Evolutionary conservation across 2,329 filamentous ascomycete genomes (phyloP).

Genomic region (Aureobasidium sp.): DNA sequence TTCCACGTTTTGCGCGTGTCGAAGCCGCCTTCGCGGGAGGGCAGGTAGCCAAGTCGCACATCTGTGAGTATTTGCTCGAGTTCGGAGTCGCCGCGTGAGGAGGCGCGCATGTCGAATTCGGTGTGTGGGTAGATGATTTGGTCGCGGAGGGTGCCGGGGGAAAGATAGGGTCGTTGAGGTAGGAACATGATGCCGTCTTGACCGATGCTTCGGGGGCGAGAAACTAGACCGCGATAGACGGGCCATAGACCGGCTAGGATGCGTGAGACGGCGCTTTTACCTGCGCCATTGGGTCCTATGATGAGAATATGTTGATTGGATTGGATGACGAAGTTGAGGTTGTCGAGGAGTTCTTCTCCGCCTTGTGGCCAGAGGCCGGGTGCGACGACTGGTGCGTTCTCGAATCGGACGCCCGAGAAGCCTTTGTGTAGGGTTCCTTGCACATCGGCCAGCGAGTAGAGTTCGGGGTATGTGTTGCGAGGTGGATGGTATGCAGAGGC

Average conservation of each 20-base stretch:
- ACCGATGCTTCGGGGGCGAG: slow-evolving; percentile 63
- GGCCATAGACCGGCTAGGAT: slow-evolving; percentile 92
- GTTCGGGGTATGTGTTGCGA: slow-evolving; percentile 59
- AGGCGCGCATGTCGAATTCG: slow-evolving; percentile 84
- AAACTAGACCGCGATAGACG: slow-evolving; percentile 86
- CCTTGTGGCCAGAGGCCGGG: slow-evolving; percentile 81
- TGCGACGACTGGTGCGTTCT: slow-evolving; percentile 87
- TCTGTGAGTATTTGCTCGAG: slow-evolving; percentile 72
- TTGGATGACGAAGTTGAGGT: slow-evolving; percentile 79
- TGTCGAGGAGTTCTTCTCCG: slow-evolving; percentile 85
- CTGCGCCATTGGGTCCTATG: slow-evolving; percentile 88
- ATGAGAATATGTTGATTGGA: slow-evolving; percentile 90
- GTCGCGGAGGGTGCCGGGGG: slow-evolving; percentile 83
- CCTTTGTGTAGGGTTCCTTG: slow-evolving; percentile 92
- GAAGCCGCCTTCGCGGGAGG: slow-evolving; percentile 89
- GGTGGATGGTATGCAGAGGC: slow-evolving; percentile 75
- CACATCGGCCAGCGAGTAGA: slow-evolving; percentile 82
- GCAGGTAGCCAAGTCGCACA: slow-evolving; percentile 79
- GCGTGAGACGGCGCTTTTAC: slow-evolving; percentile 81
- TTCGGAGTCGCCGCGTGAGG: slow-evolving; percentile 68
- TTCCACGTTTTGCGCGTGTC: slow-evolving; percentile 98
- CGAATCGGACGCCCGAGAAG: slow-evolving; percentile 87
- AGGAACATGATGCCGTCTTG: slow-evolving; percentile 95
- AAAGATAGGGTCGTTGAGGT: slow-evolving; percentile 86
- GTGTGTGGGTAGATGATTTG: slow-evolving; percentile 98